phyloP scores from a whole-genome alignment of 2,329 filamentous ascomycete species.

The Coleophoma crateriformis region DNA sequence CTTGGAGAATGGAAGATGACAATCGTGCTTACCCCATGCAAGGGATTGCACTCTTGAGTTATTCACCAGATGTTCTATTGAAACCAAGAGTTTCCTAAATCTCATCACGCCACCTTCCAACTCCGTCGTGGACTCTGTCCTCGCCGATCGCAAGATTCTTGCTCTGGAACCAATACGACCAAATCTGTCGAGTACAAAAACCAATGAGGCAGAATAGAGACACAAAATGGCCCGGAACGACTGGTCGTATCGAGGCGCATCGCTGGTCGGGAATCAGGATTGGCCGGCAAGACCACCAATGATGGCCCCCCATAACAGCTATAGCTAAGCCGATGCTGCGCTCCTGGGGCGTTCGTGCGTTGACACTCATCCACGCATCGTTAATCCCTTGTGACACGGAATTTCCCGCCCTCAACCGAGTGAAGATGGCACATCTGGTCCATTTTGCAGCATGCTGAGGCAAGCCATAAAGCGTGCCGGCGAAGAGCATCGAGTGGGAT shows the following conservation, averaged over 20 bases:
- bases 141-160: background rate
- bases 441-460: background rate
- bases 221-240: background rate
- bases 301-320: background rate
- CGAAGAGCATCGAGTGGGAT: background rate
- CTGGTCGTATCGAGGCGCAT: background rate
- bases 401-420: background rate
- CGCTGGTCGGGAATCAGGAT: background rate
- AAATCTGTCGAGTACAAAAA: background rate
- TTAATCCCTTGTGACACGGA: background rate
- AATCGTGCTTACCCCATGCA: no score
- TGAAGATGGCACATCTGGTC: background rate
- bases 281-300: background rate
- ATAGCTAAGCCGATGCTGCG: background rate
- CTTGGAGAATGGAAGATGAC: no score
- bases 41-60: no score
- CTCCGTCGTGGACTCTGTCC: no score
- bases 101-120: no score
- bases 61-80: no score
- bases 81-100: no score
- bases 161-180: background rate
- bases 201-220: background rate
- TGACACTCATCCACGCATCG: background rate
- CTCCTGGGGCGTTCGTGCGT: background rate
- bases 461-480: background rate